Conservation (phyloP, 352 stramenopile species). For the Globisporangium okanoganense region DNA sequence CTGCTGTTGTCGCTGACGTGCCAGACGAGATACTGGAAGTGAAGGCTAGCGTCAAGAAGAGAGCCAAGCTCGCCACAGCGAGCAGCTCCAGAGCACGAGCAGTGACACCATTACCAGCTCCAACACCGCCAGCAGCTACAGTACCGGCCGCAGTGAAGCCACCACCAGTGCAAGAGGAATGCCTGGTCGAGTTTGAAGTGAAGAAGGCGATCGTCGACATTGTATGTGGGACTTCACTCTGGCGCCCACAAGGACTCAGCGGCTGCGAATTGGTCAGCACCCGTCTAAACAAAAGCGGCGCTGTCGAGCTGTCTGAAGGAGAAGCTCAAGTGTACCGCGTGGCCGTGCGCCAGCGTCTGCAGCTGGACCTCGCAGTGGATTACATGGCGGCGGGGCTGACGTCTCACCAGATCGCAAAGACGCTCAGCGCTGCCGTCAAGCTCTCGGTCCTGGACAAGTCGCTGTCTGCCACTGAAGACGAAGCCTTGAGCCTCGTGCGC, state of each 20-base stretch:
- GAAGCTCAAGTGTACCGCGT: slow-evolving; percentile 18
- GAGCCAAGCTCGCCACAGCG: not conserved
- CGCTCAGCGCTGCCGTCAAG: slow-evolving; percentile 17
- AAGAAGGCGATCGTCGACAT: slow-evolving; percentile 14
- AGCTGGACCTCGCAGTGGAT: slow-evolving; percentile 25
- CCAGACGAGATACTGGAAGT: not conserved
- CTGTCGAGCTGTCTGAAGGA: not conserved
- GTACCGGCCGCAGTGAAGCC: not conserved
- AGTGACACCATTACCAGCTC: not conserved
- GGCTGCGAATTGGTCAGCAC: slow-evolving; percentile 6
- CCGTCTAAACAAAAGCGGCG: not conserved
- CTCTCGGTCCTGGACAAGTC: slow-evolving; percentile 17
- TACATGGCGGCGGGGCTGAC: slow-evolving; percentile 20
- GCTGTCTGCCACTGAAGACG: slow-evolving; percentile 11
- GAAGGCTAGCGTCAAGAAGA: not conserved
- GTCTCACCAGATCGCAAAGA: slow-evolving; percentile 14
- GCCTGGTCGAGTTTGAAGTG: slow-evolving; percentile 7
- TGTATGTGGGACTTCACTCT: slow-evolving; percentile 3
- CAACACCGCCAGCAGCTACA: not conserved
- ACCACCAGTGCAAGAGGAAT: not conserved
- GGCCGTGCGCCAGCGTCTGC: slow-evolving; percentile 13
- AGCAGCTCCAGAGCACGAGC: not conserved
- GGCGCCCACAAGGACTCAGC: slow-evolving; percentile 4
- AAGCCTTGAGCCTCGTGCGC: slow-evolving; percentile 27
- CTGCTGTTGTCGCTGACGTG: not conserved